These are phyloP conservation scores for Xerocomellus chrysenteron DNA, from an alignment of 768 basidiomycete species.

Conservation along the genomic window DNA sequence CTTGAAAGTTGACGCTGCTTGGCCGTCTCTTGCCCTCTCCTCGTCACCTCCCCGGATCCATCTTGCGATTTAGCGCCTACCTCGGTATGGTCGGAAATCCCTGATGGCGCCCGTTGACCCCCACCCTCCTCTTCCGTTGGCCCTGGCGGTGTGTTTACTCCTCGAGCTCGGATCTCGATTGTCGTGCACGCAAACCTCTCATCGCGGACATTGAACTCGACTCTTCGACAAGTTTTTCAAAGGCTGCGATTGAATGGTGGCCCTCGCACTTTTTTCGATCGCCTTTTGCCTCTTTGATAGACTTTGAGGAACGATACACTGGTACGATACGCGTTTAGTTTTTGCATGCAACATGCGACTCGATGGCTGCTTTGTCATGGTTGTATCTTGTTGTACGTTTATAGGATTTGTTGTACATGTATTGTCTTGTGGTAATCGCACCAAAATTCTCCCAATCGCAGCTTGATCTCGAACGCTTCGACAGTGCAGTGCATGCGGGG, in stretches of 20 bases:
- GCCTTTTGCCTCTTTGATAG: neutral
- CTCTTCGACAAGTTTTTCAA: neutral
- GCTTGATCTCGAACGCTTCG: no score
- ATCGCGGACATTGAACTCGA: neutral
- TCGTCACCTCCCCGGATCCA: neutral
- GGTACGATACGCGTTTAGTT: no score
- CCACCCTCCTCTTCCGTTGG: neutral
- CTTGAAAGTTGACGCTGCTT: neutral
- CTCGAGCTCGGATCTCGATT: neutral
- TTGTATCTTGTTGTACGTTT: no score
- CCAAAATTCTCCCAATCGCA: no score
- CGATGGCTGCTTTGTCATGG: no score
- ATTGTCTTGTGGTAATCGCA: no score
- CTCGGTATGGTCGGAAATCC: constrained; percentile 8
- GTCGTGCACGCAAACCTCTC: neutral
- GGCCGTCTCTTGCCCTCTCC: neutral
- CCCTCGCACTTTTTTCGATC: neutral
- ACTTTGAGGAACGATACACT: no score
- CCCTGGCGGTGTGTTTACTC: neutral
- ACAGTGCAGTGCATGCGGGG: no score
- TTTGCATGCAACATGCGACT: no score
- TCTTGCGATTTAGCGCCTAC: constrained; percentile 4
- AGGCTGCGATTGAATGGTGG: neutral
- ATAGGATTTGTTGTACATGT: no score
- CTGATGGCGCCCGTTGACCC: constrained; percentile 5